These are phyloP conservation scores for Saxophila tyrrhenica DNA, from an alignment of 495 filamentous ascomycete genomes.

Conservation along the genomic window DNA sequence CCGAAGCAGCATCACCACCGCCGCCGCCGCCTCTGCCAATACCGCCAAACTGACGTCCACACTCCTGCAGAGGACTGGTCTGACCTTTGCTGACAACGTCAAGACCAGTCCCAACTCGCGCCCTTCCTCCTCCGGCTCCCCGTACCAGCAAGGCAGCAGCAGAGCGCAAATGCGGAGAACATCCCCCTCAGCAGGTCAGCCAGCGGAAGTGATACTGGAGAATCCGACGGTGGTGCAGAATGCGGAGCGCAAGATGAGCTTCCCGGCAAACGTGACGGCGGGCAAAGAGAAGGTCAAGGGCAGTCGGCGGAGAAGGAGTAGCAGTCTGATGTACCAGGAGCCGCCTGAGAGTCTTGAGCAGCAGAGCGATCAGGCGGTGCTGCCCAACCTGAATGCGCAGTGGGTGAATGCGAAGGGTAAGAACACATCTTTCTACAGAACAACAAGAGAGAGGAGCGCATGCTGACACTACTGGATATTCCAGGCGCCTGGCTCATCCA, in stretches of 20 bases:
- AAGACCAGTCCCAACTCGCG: neutral
- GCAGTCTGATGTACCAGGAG: slow-evolving; percentile 93
- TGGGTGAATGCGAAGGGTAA: slow-evolving; percentile 98
- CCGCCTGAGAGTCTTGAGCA: slow-evolving; percentile 90
- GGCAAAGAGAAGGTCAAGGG: slow-evolving; percentile 10
- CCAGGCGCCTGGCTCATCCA: slow-evolving; percentile 96
- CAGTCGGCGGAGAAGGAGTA: slow-evolving; percentile 69
- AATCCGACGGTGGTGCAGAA: slow-evolving; percentile 8
- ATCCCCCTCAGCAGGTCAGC: neutral
- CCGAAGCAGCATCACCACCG: neutral
- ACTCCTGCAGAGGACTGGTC: slow-evolving; percentile 3
- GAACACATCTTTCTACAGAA: slow-evolving; percentile 15
- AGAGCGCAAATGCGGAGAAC: neutral
- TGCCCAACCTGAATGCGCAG: slow-evolving; percentile 92
- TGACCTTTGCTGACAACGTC: slow-evolving; percentile 18
- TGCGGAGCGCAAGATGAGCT: slow-evolving; percentile 14
- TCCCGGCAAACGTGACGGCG: neutral
- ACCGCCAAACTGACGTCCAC: slow-evolving; percentile 20
- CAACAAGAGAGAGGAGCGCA: neutral
- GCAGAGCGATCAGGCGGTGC: slow-evolving; percentile 83
- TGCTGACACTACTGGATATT: slow-evolving; percentile 2
- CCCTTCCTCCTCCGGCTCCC: neutral
- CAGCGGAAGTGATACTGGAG: neutral
- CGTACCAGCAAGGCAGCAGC: neutral
- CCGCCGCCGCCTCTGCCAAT: neutral